Evolutionary conservation across 225 moss, liverwort and hornwort species (phyloP).

Genomic region (Bryoerythrophyllum caledonicum): DNA sequence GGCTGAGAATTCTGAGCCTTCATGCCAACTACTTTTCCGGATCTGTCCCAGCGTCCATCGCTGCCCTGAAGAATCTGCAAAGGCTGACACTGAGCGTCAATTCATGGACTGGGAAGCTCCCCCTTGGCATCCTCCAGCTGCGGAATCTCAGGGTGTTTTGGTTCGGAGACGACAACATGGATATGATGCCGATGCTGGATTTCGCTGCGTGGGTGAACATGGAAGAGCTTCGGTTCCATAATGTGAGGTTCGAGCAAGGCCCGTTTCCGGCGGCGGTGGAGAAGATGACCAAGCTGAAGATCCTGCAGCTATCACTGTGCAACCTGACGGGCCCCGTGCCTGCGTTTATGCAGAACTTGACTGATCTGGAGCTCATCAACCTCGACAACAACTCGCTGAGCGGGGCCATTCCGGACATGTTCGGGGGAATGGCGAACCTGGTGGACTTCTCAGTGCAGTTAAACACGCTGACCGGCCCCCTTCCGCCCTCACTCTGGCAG

Average conservation of each 20-base stretch:
- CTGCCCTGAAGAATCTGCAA: not conserved
- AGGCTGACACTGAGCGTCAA: conserved; percentile 2
- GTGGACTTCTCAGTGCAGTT: conserved; percentile 16
- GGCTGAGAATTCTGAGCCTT: not conserved
- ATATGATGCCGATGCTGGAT: not conserved
- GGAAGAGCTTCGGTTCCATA: conserved; percentile 16
- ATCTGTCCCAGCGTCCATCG: not conserved
- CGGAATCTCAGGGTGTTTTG: not conserved
- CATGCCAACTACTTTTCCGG: conserved; percentile 1
- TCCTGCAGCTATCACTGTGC: conserved; percentile 17
- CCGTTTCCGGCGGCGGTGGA: conserved; percentile 10
- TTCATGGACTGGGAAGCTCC: conserved; percentile 2
- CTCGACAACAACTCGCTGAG: conserved; percentile 21
- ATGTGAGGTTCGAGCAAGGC: not conserved
- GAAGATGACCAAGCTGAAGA: conserved; percentile 3
- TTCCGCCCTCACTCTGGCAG: conserved; percentile 1
- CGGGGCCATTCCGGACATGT: conserved; percentile 11
- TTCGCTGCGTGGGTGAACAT: conserved; percentile 8
- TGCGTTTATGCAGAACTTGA: not conserved
- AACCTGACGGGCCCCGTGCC: conserved; percentile 18
- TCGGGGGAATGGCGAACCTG: not conserved
- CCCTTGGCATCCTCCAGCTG: not conserved
- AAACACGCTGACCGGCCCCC: not conserved
- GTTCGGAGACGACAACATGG: conserved; percentile 13
- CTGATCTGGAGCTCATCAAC: conserved; percentile 10